These are phyloP conservation scores for Phytophthora constricta DNA, from an alignment of 352 stramenopile genomes.

Conservation along the genomic window DNA sequence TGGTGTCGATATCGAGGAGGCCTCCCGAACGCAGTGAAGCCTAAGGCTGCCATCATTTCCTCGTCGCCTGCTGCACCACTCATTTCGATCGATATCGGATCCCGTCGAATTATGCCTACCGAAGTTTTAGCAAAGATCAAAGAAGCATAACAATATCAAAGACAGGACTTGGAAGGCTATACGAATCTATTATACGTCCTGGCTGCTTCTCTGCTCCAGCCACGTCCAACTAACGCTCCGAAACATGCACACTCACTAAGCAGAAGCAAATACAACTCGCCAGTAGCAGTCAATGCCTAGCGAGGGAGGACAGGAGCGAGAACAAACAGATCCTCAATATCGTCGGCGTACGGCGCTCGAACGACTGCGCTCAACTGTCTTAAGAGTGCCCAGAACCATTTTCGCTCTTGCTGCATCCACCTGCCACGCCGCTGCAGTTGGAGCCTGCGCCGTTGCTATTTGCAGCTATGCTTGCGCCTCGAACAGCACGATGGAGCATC, in stretches of 20 bases:
- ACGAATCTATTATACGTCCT: constrained; percentile 52
- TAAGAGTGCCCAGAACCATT: constrained; percentile 33
- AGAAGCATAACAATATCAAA: not conserved
- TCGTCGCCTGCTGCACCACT: constrained; percentile 38
- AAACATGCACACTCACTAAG: constrained; percentile 47
- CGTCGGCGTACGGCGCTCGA: constrained; percentile 20
- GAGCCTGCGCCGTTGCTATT: constrained; percentile 11
- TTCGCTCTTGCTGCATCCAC: constrained; percentile 23
- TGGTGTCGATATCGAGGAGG: constrained; percentile 16
- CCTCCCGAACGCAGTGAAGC: constrained; percentile 70
- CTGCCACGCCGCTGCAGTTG: constrained; percentile 2
- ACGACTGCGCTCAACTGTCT: constrained; percentile 18
- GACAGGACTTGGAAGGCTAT: not conserved
- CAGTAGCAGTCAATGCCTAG: constrained; percentile 27
- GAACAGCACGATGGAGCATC: constrained; percentile 48
- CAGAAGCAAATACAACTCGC: constrained; percentile 40
- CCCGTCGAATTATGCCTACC: too few species aligned
- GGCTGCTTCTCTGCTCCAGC: constrained; percentile 17
- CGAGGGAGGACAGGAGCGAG: constrained; percentile 10
- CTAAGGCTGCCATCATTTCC: constrained; percentile 50
- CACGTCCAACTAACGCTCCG: constrained; percentile 28
- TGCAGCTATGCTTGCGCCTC: constrained; percentile 8
- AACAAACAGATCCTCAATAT: constrained; percentile 18
- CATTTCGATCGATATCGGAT: constrained; percentile 27
- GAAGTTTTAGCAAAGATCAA: too few species aligned